phyloP scores from a whole-genome alignment of 352 stramenopile species.

The Thalassiosira livingstoniorum region DNA sequence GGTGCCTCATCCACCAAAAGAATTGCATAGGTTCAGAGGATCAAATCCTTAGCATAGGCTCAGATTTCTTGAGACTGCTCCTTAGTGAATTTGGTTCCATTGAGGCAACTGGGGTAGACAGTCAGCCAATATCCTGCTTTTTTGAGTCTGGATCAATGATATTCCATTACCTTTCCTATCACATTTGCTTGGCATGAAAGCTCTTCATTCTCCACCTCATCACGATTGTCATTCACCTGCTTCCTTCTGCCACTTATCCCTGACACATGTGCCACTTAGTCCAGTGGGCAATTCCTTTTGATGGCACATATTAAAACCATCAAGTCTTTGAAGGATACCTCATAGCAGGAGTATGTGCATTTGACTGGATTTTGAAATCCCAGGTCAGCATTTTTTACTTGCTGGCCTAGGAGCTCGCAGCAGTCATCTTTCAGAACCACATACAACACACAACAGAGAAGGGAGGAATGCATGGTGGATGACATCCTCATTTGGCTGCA shows the following conservation, averaged over 20 bases:
- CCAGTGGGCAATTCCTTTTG: not conserved
- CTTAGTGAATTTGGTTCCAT: constrained; percentile 37
- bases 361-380: constrained; percentile 40
- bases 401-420: constrained; percentile 16
- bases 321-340: not conserved
- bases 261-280: not conserved
- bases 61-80: constrained; percentile 51
- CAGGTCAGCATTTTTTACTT: constrained; percentile 30
- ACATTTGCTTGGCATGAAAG: no score
- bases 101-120: constrained; percentile 7
- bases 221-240: not conserved
- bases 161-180: not conserved
- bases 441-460: no score
- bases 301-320: not conserved
- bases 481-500: constrained; percentile 39
- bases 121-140: constrained; percentile 21
- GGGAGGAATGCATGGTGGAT: constrained; percentile 31
- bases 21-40: constrained; percentile 21
- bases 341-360: not conserved
- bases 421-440: constrained; percentile 10
- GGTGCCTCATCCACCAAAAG: constrained; percentile 49
- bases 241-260: not conserved
- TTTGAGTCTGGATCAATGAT: not conserved
- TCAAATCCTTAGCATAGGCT: constrained; percentile 36
- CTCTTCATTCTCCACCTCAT: not conserved